phyloP scores from a whole-genome alignment of 2,329 filamentous ascomycete genomes.

The Pseudogymnoascus sp. region DNA sequence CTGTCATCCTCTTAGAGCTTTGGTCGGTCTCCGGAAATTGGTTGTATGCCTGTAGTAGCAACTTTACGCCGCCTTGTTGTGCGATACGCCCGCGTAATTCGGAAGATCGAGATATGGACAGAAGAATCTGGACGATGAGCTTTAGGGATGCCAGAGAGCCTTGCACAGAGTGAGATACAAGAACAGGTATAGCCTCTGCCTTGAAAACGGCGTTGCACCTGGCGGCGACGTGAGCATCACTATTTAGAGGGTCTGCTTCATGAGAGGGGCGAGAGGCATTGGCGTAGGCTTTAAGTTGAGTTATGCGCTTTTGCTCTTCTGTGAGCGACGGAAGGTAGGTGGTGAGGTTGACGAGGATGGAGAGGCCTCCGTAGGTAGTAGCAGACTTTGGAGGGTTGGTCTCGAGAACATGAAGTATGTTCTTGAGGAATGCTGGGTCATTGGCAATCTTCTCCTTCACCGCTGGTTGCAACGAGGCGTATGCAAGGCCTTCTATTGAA shows the following conservation, averaged over 20 bases:
- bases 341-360: conserved; percentile 78
- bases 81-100: conserved; percentile 71
- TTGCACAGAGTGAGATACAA: conserved; percentile 69
- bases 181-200: conserved; percentile 65
- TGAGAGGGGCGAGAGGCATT: conserved; percentile 67
- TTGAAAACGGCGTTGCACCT: conserved; percentile 76
- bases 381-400: conserved; percentile 57
- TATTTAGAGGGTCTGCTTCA: conserved; percentile 59
- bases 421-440: conserved; percentile 61
- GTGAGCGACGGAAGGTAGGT: conserved; percentile 68
- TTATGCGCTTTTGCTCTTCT: conserved; percentile 88
- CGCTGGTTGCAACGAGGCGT: conserved; percentile 76
- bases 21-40: conserved; percentile 48
- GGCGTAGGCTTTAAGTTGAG: conserved; percentile 88
- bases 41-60: conserved; percentile 66
- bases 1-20: conserved; percentile 50
- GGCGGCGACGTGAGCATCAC: conserved; percentile 65
- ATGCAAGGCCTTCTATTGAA: conserved; percentile 85
- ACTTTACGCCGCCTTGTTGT: conserved; percentile 86
- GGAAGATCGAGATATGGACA: conserved; percentile 67
- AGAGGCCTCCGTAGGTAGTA: conserved; percentile 76
- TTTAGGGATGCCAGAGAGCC: conserved; percentile 63
- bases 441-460: conserved; percentile 74
- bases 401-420: conserved; percentile 57
- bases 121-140: conserved; percentile 68